Evolutionary conservation across 2,329 filamentous ascomycete genomes (phyloP).

Genomic region (Falciphora oryzae): DNA sequence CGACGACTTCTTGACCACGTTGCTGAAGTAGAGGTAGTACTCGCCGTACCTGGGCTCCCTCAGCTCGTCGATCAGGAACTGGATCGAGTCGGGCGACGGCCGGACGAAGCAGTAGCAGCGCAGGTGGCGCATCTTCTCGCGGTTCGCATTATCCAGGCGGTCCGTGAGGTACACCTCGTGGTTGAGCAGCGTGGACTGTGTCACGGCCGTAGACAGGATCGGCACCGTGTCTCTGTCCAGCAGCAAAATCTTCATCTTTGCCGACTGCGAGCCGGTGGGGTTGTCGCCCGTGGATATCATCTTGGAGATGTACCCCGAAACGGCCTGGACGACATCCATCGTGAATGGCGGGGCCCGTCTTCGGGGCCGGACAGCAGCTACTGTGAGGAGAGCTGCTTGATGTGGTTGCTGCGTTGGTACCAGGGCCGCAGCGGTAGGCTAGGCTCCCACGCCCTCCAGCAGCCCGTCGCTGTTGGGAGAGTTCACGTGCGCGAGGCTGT

Average conservation of each 20-base stretch:
- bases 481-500: not conserved
- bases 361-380: constrained; percentile 2
- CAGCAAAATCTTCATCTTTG: constrained; percentile 97
- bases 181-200: constrained; percentile 88
- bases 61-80: constrained; percentile 90
- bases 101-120: constrained; percentile 90
- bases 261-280: constrained; percentile 55
- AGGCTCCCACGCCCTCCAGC: not conserved
- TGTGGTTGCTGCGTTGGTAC: not conserved
- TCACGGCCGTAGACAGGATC: constrained; percentile 91
- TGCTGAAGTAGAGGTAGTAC: constrained; percentile 96
- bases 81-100: constrained; percentile 86
- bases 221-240: constrained; percentile 90
- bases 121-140: constrained; percentile 97
- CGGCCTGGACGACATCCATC: constrained; percentile 93
- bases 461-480: not conserved
- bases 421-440: not conserved
- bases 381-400: not conserved
- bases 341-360: constrained; percentile 22
- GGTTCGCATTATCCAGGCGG: constrained; percentile 78
- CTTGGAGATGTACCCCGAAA: constrained; percentile 92
- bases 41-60: constrained; percentile 96
- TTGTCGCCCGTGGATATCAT: constrained; percentile 84
- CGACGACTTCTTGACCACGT: constrained; percentile 93
- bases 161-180: constrained; percentile 98